These are phyloP conservation scores for Cairneyella variabilis DNA, from an alignment of 495 filamentous ascomycete species.

Conservation along the genomic window DNA sequence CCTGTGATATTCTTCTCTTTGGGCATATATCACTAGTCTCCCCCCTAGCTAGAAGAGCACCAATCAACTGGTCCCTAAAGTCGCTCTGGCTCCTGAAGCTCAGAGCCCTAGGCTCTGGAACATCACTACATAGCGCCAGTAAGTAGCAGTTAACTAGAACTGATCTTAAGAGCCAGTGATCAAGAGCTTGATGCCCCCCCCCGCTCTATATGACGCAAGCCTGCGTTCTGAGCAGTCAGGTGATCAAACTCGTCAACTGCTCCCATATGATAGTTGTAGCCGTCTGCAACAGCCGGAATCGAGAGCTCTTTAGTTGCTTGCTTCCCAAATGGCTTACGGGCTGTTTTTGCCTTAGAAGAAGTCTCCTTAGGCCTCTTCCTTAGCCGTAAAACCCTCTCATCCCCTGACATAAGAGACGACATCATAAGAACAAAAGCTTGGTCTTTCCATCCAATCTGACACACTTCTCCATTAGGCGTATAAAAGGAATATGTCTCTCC, in stretches of 20 bases:
- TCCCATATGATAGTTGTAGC: neutral
- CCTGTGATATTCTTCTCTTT: constrained; percentile 3
- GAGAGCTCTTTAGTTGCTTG: neutral
- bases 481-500: neutral
- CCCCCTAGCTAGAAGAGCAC: neutral
- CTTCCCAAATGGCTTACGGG: neutral
- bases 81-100: neutral
- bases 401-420: too few relatives aligned
- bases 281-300: neutral
- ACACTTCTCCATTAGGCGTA: neutral
- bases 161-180: neutral
- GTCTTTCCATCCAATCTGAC: neutral
- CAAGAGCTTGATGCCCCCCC: neutral
- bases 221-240: neutral
- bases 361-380: too few relatives aligned
- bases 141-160: neutral
- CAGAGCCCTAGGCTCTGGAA: neutral
- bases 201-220: neutral
- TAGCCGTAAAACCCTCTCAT: too few relatives aligned
- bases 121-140: neutral
- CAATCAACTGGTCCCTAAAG: neutral
- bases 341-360: too few relatives aligned
- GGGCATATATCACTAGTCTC: neutral
- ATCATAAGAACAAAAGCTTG: neutral
- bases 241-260: neutral